Evolutionary conservation across 495 filamentous ascomycete genomes (phyloP).

Genomic region (Aspergillus steynii): DNA sequence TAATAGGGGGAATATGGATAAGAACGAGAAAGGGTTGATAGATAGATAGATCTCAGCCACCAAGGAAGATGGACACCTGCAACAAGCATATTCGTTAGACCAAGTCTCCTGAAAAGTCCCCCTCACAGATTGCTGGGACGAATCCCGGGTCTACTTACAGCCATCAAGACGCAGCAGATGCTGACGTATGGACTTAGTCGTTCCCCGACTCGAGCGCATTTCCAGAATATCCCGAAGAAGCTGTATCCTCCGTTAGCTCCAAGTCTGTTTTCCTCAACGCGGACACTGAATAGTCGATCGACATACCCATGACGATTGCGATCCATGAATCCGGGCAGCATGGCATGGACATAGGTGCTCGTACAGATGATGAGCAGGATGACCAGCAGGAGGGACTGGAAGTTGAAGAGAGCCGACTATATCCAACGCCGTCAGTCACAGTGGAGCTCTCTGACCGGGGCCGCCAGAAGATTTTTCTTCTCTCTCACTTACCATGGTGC

Average conservation of each 20-base stretch:
- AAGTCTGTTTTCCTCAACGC: not conserved
- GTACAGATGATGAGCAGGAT: slow-evolving; percentile 96
- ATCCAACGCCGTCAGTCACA: slow-evolving; percentile 12
- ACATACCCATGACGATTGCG: slow-evolving; percentile 85
- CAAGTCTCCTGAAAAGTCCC: not conserved
- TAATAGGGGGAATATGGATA: slow-evolving; percentile 1
- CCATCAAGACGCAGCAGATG: slow-evolving; percentile 91
- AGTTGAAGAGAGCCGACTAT: slow-evolving; percentile 96
- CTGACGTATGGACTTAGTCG: slow-evolving; percentile 94
- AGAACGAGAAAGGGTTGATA: not conserved
- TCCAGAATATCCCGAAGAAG: slow-evolving; percentile 92
- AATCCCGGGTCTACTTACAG: slow-evolving; percentile 57
- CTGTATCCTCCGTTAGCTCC: slow-evolving; percentile 37
- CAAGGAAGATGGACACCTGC: slow-evolving; percentile 48
- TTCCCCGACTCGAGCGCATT: slow-evolving; percentile 91
- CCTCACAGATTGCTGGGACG: not conserved
- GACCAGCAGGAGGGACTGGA: slow-evolving; percentile 89
- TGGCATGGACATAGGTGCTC: slow-evolving; percentile 84
- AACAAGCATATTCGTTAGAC: not conserved
- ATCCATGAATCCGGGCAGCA: slow-evolving; percentile 90
- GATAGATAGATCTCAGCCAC: slow-evolving; percentile 25
- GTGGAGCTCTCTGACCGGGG: not conserved
- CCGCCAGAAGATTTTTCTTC: not conserved
- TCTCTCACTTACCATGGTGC: not conserved
- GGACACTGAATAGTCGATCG: slow-evolving; percentile 10